Conservation (phyloP, 1,139 yeast species). For the Geotrichum bryndzae region DNA sequence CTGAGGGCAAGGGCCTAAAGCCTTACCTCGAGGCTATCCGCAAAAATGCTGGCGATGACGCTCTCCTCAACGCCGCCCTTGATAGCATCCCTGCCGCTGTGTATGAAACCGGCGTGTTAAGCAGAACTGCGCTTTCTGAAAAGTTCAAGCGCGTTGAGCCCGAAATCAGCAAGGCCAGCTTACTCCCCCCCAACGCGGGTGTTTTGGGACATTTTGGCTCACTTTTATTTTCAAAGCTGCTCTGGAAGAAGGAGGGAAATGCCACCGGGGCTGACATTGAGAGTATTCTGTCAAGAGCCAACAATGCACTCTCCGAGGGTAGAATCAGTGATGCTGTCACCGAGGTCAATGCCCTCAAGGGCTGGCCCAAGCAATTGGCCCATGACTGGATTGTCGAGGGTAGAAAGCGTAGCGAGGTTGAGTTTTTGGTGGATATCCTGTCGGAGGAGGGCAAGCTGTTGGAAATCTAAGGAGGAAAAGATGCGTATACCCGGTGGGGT, state of each 20-base stretch:
- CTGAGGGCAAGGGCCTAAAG: conserved; percentile 33
- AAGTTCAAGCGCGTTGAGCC: conserved; percentile 74
- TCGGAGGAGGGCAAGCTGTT: conserved; percentile 43
- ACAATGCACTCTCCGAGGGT: conserved; percentile 66
- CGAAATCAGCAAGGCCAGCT: conserved; percentile 80
- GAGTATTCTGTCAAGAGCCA: conserved; percentile 80
- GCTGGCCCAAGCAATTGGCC: conserved; percentile 88
- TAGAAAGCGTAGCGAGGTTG: conserved; percentile 81
- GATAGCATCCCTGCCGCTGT: conserved; percentile 47
- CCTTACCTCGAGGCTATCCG: conserved; percentile 35
- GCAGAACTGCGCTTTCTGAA: conserved; percentile 47
- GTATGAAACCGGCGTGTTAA: conserved; percentile 51
- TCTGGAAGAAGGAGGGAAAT: conserved; percentile 57
- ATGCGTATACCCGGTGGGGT: not conserved
- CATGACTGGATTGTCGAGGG: conserved; percentile 88
- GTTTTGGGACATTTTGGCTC: conserved; percentile 87
- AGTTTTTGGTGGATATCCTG: conserved; percentile 63
- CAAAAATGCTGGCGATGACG: conserved; percentile 19
- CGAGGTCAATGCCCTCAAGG: conserved; percentile 82
- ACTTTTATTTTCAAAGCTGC: conserved; percentile 62
- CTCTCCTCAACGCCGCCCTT: conserved; percentile 42
- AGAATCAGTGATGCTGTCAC: conserved; percentile 85
- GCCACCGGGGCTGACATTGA: conserved; percentile 78
- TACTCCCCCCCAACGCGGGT: conserved; percentile 93
- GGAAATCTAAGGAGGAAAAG: conserved; percentile 3